Percentiles rank a stretch among this genome's conserved stretches.
These are phyloP conservation scores for Lathyrus oleraceus DNA, from an alignment of 306 rosid genomes.

Conservation along the genomic window DNA sequence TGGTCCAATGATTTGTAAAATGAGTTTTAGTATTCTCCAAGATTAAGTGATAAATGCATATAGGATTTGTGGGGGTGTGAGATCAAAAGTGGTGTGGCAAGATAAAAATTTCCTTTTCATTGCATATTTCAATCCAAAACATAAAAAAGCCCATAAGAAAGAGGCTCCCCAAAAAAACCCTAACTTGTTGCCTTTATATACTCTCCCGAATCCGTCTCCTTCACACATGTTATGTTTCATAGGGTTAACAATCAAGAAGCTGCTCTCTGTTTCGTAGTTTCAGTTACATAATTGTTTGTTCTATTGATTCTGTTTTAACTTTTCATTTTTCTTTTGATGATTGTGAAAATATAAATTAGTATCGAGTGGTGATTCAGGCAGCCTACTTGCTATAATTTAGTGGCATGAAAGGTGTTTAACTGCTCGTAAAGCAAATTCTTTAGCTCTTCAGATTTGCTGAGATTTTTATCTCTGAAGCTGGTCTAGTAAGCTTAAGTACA, in stretches of 20 bases:
- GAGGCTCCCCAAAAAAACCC: neutral
- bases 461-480: constrained; percentile 67
- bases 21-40: no score
- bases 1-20: no score
- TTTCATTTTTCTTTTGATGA: neutral
- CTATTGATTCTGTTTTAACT: neutral
- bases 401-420: constrained; percentile 65
- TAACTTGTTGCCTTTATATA: neutral
- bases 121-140: no score
- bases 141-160: neutral
- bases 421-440: constrained; percentile 65
- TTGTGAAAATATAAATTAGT: neutral
- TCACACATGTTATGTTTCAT: no score
- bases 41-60: no score
- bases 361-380: constrained; percentile 93
- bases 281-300: no score
- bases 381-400: constrained; percentile 47
- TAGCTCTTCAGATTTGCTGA: constrained; percentile 94
- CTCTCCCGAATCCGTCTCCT: neutral
- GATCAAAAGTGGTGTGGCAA: no score
- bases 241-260: neutral
- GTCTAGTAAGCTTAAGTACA: constrained; percentile 91
- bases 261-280: neutral
- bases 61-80: no score
- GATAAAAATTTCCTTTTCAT: no score